Percentiles rank a stretch among this genome's conserved stretches.
Conservation (phyloP, 305 asterid genomes). For the Ilex paraguariensis region DNA sequence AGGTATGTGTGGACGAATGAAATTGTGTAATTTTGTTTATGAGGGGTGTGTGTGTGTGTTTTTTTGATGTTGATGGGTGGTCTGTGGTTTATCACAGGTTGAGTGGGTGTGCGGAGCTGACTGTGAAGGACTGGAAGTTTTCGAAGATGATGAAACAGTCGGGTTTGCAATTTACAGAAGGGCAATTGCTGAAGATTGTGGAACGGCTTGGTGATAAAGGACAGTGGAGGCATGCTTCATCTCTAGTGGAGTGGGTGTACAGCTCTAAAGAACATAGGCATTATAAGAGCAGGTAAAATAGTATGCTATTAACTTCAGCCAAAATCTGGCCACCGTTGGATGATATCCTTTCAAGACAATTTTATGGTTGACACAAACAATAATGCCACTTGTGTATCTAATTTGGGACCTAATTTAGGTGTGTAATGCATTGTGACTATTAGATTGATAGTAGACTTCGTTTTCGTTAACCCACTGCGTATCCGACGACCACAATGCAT, state of each 20-base stretch:
- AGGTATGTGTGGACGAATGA: conserved; percentile 25
- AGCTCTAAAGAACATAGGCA: conserved; percentile 61
- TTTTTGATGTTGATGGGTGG: conserved; percentile 1
- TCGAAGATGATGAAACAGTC: conserved; percentile 72
- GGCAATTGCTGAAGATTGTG: conserved; percentile 79
- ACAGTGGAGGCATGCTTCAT: conserved; percentile 70
- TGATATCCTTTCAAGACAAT: no score
- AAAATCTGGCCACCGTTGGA: no score
- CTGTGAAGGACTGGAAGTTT: conserved; percentile 77
- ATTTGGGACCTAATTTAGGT: no score
- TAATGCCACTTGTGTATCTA: no score
- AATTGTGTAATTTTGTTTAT: not conserved
- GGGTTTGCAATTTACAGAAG: conserved; percentile 78
- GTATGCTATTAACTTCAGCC: not conserved
- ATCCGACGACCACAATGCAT: no score
- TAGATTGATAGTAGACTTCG: not conserved
- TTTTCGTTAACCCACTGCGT: no score
- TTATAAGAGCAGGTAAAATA: conserved; percentile 63
- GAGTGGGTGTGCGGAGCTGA: conserved; percentile 45
- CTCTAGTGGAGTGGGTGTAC: conserved; percentile 86
- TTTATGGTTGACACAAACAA: no score
- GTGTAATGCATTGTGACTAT: not conserved
- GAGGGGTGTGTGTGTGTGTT: conserved; percentile 7
- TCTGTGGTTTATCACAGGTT: conserved; percentile 37
- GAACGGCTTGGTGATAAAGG: conserved; percentile 75